Evolutionary conservation across 2,329 filamentous ascomycete species (phyloP).

Genomic region (Fusarium sp.): DNA sequence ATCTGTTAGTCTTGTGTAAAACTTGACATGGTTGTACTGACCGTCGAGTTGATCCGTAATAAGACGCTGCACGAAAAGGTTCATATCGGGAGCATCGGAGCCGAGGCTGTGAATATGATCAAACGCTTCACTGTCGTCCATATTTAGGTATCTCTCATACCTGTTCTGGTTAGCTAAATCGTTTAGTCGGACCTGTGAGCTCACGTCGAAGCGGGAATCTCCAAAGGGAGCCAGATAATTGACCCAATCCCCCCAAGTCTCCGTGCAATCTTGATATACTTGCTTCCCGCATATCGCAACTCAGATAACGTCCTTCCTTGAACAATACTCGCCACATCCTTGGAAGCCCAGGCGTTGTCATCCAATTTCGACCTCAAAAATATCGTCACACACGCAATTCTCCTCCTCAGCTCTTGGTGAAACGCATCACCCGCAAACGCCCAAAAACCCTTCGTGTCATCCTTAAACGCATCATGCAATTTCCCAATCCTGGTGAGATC

Average conservation of each 20-base stretch:
- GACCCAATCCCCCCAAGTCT: conserved; percentile 49
- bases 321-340: conserved; percentile 38
- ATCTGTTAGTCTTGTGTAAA: neutral
- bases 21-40: neutral
- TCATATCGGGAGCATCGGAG: conserved; percentile 28
- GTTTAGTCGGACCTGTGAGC: neutral
- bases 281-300: conserved; percentile 51
- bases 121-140: conserved; percentile 52
- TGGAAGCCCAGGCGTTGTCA: conserved; percentile 36
- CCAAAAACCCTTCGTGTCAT: conserved; percentile 49
- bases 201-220: conserved; percentile 54
- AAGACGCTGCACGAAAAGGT: conserved; percentile 43
- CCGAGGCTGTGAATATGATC: conserved; percentile 45
- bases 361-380: conserved; percentile 50
- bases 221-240: conserved; percentile 52
- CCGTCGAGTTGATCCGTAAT: conserved; percentile 42
- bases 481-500: conserved; percentile 29
- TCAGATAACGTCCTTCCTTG: conserved; percentile 46
- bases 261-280: conserved; percentile 54
- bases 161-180: conserved; percentile 16
- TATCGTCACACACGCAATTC: conserved; percentile 50
- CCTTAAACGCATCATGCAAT: conserved; percentile 23
- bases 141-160: conserved; percentile 53
- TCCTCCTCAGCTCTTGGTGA: conserved; percentile 47
- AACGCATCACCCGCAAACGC: conserved; percentile 8